Percentiles rank a stretch among this genome's conserved stretches.
These are phyloP conservation scores for Stramenopiles sp. DNA, from an alignment of 352 stramenopile genomes.

Conservation along the genomic window DNA sequence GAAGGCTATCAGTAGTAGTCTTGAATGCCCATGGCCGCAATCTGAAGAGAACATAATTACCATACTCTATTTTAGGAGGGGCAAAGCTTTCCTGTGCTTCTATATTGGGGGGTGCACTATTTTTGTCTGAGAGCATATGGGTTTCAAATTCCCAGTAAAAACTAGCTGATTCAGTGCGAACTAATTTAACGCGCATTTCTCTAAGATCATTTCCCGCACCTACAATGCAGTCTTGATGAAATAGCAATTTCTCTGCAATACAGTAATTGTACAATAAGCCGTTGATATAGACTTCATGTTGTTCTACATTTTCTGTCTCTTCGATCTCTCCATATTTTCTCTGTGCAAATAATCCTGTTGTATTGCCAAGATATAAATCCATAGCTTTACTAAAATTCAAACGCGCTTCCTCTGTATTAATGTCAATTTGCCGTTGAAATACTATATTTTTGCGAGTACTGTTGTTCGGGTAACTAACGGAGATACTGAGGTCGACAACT, in stretches of 20 bases:
- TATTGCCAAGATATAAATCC: background rate
- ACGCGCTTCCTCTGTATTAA: background rate
- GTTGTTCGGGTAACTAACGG: too few relatives aligned
- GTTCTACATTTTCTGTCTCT: too few relatives aligned
- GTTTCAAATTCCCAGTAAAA: background rate
- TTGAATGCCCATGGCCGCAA: background rate
- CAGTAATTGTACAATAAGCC: background rate
- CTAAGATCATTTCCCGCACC: background rate
- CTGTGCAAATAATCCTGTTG: background rate
- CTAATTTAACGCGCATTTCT: background rate
- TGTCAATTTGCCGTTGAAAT: too few relatives aligned
- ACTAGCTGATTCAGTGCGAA: background rate
- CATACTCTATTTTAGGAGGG: too few relatives aligned
- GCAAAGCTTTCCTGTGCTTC: too few relatives aligned
- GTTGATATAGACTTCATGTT: too few relatives aligned
- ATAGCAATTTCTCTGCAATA: background rate
- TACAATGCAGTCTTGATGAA: background rate
- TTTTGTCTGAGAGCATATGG: too few relatives aligned
- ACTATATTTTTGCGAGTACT: too few relatives aligned
- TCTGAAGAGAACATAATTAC: too few relatives aligned
- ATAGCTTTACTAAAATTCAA: background rate
- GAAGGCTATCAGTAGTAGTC: background rate
- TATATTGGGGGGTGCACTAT: too few relatives aligned
- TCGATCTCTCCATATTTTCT: background rate
- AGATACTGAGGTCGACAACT: background rate